A percentile compares a stretch with the other conserved stretches of the same genome.
Conservation (phyloP, 495 filamentous ascomycete genomes). For the Lindgomyces ingoldianus region DNA sequence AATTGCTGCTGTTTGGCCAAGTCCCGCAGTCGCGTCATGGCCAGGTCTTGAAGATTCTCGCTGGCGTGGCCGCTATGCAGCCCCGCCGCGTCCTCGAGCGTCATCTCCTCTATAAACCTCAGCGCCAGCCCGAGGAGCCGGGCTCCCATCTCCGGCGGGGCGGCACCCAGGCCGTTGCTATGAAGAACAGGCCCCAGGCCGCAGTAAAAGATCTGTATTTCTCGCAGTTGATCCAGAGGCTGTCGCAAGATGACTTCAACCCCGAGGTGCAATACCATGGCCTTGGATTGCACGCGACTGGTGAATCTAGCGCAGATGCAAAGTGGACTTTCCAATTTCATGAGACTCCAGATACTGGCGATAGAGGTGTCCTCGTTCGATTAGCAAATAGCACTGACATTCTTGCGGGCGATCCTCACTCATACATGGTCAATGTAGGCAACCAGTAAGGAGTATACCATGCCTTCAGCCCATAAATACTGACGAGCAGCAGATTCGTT, state of each 20-base stretch:
- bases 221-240: conserved; percentile 44
- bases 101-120: conserved; percentile 67
- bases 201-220: conserved; percentile 46
- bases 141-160: conserved; percentile 41
- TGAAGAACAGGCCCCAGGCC: conserved; percentile 29
- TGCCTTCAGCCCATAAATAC: too few relatives aligned
- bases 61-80: conserved; percentile 67
- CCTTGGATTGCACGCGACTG: background rate
- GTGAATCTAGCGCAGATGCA: background rate
- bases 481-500: conserved; percentile 46
- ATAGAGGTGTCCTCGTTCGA: conserved; percentile 45
- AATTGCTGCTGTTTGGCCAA: conserved; percentile 56
- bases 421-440: conserved; percentile 47
- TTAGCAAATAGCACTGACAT: conserved; percentile 44
- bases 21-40: conserved; percentile 51
- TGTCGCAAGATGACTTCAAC: conserved; percentile 40
- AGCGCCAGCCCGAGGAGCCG: conserved; percentile 42
- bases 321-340: conserved; percentile 48
- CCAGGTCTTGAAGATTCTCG: conserved; percentile 67
- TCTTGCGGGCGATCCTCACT: conserved; percentile 45
- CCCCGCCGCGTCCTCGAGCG: conserved; percentile 61
- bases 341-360: conserved; percentile 51
- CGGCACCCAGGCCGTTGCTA: conserved; percentile 39
- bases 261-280: conserved; percentile 2
- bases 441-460: conserved; percentile 53